Conservation (phyloP, 495 filamentous ascomycete species). For the Daldinia childiae region DNA sequence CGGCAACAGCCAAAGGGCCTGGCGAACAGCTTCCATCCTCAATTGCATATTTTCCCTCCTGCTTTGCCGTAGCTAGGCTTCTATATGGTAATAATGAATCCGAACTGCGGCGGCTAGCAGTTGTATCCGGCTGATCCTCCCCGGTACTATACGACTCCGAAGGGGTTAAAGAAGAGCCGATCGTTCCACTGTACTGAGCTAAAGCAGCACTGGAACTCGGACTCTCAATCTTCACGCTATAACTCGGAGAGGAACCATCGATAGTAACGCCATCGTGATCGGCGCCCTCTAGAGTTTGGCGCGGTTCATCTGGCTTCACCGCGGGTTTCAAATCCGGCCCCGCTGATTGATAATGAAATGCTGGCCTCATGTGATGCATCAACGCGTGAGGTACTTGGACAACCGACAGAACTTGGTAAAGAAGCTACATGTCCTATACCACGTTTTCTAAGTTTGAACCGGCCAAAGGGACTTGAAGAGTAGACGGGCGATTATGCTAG, state of each 20-base stretch:
- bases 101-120: not conserved
- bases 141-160: conserved; percentile 9
- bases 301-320: conserved; percentile 14
- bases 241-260: conserved; percentile 2
- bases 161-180: conserved; percentile 17
- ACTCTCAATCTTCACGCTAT: conserved; percentile 29
- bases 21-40: conserved; percentile 4
- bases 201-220: conserved; percentile 12
- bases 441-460: conserved; percentile 3
- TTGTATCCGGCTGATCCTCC: not conserved
- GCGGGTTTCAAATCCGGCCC: conserved; percentile 17
- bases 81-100: conserved; percentile 6
- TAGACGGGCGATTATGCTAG: not conserved
- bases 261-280: conserved; percentile 6
- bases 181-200: conserved; percentile 13
- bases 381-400: conserved; percentile 14
- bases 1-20: not conserved
- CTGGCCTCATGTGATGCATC: conserved; percentile 29
- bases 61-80: not conserved
- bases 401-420: conserved; percentile 7
- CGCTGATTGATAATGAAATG: conserved; percentile 17
- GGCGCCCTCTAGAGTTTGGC: conserved; percentile 6
- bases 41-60: not conserved
- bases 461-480: not conserved
- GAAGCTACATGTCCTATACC: conserved; percentile 17